phyloP scores from a whole-genome alignment of 2,329 filamentous ascomycete species.

The Aspergillus hortae region DNA sequence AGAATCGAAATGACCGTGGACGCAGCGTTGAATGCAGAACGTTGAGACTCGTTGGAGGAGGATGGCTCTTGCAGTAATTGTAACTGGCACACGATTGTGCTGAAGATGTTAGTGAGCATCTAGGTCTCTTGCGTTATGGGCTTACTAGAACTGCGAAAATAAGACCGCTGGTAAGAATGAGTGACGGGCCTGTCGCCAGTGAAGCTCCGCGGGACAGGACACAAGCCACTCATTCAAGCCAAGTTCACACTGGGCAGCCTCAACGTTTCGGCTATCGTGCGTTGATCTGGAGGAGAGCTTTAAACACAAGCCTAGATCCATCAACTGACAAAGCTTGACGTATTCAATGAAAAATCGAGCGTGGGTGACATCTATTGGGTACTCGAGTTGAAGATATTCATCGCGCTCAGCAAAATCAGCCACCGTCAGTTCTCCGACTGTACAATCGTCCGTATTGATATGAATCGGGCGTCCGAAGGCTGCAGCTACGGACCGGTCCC shows the following conservation, averaged over 20 bases:
- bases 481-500: conserved; percentile 13
- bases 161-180: conserved; percentile 8
- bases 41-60: conserved; percentile 4
- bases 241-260: conserved; percentile 12
- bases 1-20: conserved; percentile 11
- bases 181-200: conserved; percentile 9
- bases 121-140: not conserved
- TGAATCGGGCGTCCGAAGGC: conserved; percentile 14
- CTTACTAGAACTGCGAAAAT: conserved; percentile 10
- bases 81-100: conserved; percentile 12
- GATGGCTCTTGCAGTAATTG: conserved; percentile 7
- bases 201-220: conserved; percentile 8
- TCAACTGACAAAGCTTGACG: conserved; percentile 13
- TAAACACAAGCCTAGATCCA: conserved; percentile 12
- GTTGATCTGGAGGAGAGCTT: conserved; percentile 8
- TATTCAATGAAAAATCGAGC: conserved; percentile 12
- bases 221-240: conserved; percentile 12
- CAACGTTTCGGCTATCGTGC: conserved; percentile 1
- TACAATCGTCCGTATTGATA: conserved; percentile 10
- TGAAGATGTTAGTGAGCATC: not conserved
- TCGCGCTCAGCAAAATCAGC: conserved; percentile 10
- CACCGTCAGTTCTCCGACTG: conserved; percentile 6
- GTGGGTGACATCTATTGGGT: not conserved
- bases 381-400: not conserved
- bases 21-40: conserved; percentile 12